Percentiles rank a stretch among this genome's conserved stretches.
These are phyloP conservation scores for Colletotrichum karsti DNA, from an alignment of 2,329 filamentous ascomycete species.

Conservation along the genomic window DNA sequence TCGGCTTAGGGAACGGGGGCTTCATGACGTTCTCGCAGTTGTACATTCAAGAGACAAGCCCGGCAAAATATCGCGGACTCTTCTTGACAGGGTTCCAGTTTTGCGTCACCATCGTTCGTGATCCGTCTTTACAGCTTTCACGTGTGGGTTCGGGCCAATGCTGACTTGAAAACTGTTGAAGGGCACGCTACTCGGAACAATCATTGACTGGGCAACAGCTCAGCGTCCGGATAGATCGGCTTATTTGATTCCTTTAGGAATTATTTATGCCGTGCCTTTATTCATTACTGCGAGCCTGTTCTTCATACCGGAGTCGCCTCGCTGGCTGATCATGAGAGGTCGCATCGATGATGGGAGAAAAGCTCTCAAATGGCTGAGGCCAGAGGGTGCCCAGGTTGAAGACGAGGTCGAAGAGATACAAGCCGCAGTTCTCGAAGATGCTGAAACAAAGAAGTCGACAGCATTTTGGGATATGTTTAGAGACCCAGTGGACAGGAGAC, in stretches of 20 bases:
- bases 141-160: rapidly evolving
- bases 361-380: neutral
- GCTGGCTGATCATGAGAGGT: neutral
- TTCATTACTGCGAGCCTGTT: neutral
- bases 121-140: neutral
- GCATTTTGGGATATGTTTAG: conserved; percentile 46
- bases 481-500: conserved; percentile 41
- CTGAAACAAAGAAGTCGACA: conserved; percentile 60
- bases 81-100: conserved; percentile 43
- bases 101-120: neutral
- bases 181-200: neutral
- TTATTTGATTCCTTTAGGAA: neutral
- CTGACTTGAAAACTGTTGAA: rapidly evolving
- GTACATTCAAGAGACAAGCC: conserved; percentile 55
- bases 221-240: neutral
- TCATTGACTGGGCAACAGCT: neutral
- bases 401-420: conserved; percentile 38
- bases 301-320: neutral
- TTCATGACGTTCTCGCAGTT: conserved; percentile 65
- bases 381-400: conserved; percentile 33
- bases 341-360: neutral
- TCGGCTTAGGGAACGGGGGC: conserved; percentile 64
- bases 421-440: conserved; percentile 60
- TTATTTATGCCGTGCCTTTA: neutral
- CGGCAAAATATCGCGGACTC: conserved; percentile 57